These are phyloP conservation scores for Fusarium buharicum DNA, from an alignment of 2,329 filamentous ascomycete genomes.

Conservation along the genomic window DNA sequence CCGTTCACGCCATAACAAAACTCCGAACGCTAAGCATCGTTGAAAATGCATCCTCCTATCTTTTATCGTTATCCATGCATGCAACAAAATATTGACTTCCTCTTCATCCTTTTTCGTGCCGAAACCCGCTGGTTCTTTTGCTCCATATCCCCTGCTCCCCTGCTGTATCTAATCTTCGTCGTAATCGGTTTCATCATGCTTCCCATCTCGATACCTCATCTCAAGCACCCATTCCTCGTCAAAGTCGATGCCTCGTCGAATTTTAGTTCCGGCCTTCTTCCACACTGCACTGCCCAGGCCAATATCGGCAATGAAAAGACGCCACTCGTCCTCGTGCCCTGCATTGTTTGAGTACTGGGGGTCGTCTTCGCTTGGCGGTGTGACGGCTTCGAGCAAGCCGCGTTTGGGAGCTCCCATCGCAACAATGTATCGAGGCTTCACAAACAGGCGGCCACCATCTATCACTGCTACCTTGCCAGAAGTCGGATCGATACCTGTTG, in stretches of 20 bases:
- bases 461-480: conserved; percentile 73
- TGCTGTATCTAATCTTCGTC: conserved; percentile 32
- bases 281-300: conserved; percentile 85
- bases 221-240: conserved; percentile 86
- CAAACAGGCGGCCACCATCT: conserved; percentile 81
- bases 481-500: conserved; percentile 85
- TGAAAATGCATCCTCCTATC: conserved; percentile 23
- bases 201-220: conserved; percentile 63
- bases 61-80: conserved; percentile 20
- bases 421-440: conserved; percentile 84
- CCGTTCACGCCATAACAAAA: conserved; percentile 24
- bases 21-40: conserved; percentile 32
- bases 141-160: neutral
- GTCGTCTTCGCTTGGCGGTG: conserved; percentile 58
- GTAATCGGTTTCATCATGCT: conserved; percentile 44
- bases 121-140: neutral
- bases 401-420: conserved; percentile 88
- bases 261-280: conserved; percentile 83
- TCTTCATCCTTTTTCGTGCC: conserved; percentile 5
- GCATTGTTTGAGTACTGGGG: conserved; percentile 46
- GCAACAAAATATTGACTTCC: conserved; percentile 35
- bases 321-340: conserved; percentile 72
- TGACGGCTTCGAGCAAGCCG: conserved; percentile 81
- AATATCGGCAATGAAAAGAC: conserved; percentile 85
- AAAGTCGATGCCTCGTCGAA: conserved; percentile 88